Evolutionary conservation across 768 basidiomycete genomes (phyloP).

Genomic region (Rhodotorula babjevae): DNA sequence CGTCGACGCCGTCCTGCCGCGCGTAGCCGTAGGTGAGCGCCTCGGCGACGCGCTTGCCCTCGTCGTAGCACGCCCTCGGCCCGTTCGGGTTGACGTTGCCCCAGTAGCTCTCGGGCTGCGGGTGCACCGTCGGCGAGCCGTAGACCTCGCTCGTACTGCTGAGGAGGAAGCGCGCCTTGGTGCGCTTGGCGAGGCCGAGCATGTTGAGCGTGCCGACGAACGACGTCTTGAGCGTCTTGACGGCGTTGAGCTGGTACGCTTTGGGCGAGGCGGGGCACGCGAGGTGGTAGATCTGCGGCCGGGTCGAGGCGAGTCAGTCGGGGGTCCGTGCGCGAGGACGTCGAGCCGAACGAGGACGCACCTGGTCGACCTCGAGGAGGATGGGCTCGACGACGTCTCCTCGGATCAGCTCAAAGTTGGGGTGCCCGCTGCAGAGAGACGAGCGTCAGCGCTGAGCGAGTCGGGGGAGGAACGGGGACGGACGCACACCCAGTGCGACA

Average conservation of each 20-base stretch:
- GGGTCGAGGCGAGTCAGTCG: slow-evolving; percentile 9
- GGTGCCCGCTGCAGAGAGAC: slow-evolving; percentile 74
- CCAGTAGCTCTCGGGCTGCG: slow-evolving; percentile 57
- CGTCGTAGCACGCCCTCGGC: slow-evolving; percentile 62
- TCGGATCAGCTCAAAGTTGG: slow-evolving; percentile 96
- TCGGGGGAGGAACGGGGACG: too few relatives aligned
- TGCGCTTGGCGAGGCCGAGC: slow-evolving; percentile 95
- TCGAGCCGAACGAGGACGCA: neutral
- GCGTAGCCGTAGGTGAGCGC: slow-evolving; percentile 95
- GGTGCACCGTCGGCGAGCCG: slow-evolving; percentile 96
- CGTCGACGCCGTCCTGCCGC: slow-evolving; percentile 88
- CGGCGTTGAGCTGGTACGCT: slow-evolving; percentile 86
- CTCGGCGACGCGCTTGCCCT: slow-evolving; percentile 98
- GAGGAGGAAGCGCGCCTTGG: slow-evolving; percentile 94
- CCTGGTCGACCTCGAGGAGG: slow-evolving; percentile 92
- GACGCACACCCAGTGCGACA: slow-evolving; percentile 71
- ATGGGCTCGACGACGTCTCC: slow-evolving; percentile 97
- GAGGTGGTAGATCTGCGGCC: slow-evolving; percentile 94
- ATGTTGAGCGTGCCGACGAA: slow-evolving; percentile 98
- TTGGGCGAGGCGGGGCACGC: slow-evolving; percentile 69
- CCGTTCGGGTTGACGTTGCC: slow-evolving; percentile 94
- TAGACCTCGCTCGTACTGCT: slow-evolving; percentile 97
- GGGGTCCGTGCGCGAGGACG: neutral
- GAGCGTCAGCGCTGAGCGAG: too few relatives aligned
- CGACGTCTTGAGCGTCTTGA: slow-evolving; percentile 97